Evolutionary conservation across 345 rosid genomes (phyloP), one percentile per base, ranked within the genome.

Genomic region (Lumnitzera littorea): DNA sequence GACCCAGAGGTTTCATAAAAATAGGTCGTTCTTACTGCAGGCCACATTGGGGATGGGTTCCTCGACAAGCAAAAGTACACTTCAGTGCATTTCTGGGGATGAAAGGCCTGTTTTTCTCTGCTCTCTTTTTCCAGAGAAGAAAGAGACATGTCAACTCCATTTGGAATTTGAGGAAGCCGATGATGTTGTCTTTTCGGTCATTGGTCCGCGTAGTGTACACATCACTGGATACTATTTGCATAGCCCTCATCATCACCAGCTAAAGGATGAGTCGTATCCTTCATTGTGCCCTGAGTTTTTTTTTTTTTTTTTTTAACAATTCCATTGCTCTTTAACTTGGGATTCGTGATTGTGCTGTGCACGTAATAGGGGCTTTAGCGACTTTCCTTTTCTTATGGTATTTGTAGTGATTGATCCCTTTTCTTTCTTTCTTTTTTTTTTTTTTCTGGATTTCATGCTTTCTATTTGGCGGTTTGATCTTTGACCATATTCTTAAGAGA

Each of bases 71-170:
- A 82, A 70, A 64, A 77, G 78, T 54, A 57, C 79, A 54, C 80
- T 87, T 56, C 92, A 87, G 72, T 87, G 97, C 66, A 90, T 80
- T 62, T 83, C 84, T 25, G 97, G 97, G 62, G 72, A 74, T 62
- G 80, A 58, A 62, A 76, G 68, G 47, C 89, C 96, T 1, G 77
- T 90, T 52, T 74, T 77, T 25, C 66, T 90, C 0, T 90, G 96
- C 51, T 61, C 80, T 13, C 58, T 90, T 76, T 71, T 75, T 69
- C 92, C 92, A 12, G 74, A 69, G 2, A 61, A 69, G 68, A 15
- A 60, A 0, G 95, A 87, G 66, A 71, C 81, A 13, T 87, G 78
- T 46, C 92, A 79, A 20, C 47, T 90, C 51, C 72, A 87, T 65
- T 55, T 90, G 61, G 92, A 90, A 75, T 90, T 82, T 60, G 87